Evolutionary conservation across 2,329 filamentous ascomycete genomes (phyloP), one percentile per base, ranked within the genome.

Genomic region (Epichloe elymi): DNA sequence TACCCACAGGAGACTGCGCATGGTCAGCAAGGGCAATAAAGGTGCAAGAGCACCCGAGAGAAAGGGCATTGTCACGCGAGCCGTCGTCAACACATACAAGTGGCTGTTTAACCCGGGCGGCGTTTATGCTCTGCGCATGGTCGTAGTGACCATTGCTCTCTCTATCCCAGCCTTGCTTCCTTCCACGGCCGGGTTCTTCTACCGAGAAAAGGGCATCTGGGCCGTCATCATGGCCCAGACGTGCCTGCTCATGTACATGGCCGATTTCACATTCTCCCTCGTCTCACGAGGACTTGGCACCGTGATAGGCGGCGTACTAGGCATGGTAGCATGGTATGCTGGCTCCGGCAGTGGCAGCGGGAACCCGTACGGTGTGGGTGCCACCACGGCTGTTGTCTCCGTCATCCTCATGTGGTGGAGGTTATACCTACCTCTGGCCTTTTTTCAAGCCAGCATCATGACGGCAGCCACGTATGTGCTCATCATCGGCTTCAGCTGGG

Each of bases 151-250:
- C 0, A 60, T 76, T 11, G 72, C 68, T 0, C 60, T 67, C 0
- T 59, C 62, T 0, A 68, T 77, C 4, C 70, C 73, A 0, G 66
- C 69, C 0, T 63, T 65, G 0, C 61, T 77, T 3, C 69, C 71
- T 0, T 57, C 60, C 26, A 67, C 65, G 1, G 68, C 74, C 0
- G 73, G 70, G 1, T 77, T 78, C 56, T 76, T 69, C 54, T 76
- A 74, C 47, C 67, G 73, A 3, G 68, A 76, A 51, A 75, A 74
- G 56, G 73, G 74, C 0, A 61, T 78, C 0, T 78, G 74, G 74
- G 72, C 64, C 0, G 59, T 76, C 8, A 75, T 78, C 41, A 77
- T 73, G 60, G 74, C 67, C 0, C 74, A 77, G 55, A 73, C 71
- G 0, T 67, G 65, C 1, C 54, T 77, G 2, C 62, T 76, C 1